Evolutionary conservation across 2,329 filamentous ascomycete species (phyloP).

Genomic region (Ophiostoma triangulosporum): DNA sequence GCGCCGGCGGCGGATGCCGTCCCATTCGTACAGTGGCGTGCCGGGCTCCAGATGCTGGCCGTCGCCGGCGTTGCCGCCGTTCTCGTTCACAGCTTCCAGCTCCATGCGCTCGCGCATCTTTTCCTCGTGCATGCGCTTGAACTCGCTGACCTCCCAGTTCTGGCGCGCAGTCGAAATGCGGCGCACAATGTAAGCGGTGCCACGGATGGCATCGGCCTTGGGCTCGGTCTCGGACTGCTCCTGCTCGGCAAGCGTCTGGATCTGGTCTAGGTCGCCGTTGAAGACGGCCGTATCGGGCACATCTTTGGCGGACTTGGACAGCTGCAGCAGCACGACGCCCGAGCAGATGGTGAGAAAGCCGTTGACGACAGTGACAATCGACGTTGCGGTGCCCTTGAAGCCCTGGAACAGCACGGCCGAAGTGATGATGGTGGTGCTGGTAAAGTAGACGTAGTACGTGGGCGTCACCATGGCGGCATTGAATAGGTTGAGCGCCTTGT

Average conservation of each 20-base stretch:
- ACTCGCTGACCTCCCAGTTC: conserved; percentile 68
- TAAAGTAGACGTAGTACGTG: conserved; percentile 98
- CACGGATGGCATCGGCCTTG: conserved; percentile 90
- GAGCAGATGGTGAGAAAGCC: conserved; percentile 91
- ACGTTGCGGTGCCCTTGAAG: conserved; percentile 71
- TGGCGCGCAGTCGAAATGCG: conserved; percentile 63
- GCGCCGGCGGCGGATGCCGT: conserved; percentile 67
- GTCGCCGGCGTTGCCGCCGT: conserved; percentile 33
- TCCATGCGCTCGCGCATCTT: conserved; percentile 56
- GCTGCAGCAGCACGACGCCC: conserved; percentile 79
- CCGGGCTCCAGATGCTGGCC: conserved; percentile 7
- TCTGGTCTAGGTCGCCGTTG: conserved; percentile 83
- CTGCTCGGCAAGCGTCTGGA: conserved; percentile 87
- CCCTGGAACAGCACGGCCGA: conserved; percentile 86
- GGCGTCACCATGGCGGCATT: conserved; percentile 95
- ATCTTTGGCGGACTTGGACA: conserved; percentile 97
- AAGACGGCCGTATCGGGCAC: conserved; percentile 90
- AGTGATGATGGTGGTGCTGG: conserved; percentile 85
- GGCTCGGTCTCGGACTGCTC: conserved; percentile 94
- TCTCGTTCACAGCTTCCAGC: conserved; percentile 64
- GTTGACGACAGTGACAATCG: conserved; percentile 80
- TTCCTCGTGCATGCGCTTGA: conserved; percentile 66
- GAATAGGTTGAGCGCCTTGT: conserved; percentile 98
- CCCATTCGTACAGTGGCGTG: conserved; percentile 57
- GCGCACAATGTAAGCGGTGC: conserved; percentile 75